phyloP scores from a whole-genome alignment of 1,284 basidiomycete species.

The Stygiomarasmius scandens region DNA sequence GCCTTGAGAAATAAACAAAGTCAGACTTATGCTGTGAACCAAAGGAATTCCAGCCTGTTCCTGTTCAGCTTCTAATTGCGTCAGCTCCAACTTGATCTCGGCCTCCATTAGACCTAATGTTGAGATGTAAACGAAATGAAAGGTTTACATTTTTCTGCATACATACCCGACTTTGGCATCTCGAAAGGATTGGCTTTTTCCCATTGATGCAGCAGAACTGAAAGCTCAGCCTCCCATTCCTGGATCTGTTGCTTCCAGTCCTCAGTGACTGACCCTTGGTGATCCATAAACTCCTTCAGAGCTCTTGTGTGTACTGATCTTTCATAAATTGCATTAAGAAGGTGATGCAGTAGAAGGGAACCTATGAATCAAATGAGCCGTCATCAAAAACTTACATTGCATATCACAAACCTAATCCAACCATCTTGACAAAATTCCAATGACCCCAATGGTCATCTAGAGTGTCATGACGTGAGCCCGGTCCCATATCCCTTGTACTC shows the following conservation, averaged over 20 bases:
- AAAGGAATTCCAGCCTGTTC: neutral
- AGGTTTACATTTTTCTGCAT: neutral
- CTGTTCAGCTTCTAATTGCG: constrained; percentile 14
- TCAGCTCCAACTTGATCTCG: too few relatives aligned
- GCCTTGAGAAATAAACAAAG: constrained; percentile 14
- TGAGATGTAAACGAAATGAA: neutral
- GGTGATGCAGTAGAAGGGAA: neutral
- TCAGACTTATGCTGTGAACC: constrained; percentile 12
- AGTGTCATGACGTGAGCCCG: too few relatives aligned
- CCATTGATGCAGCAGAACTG: neutral
- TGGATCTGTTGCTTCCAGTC: constrained; percentile 23
- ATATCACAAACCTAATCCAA: constrained; percentile 14
- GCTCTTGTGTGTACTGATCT: neutral
- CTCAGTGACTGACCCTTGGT: neutral
- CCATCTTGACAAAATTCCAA: constrained; percentile 29
- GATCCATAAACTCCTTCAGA: neutral
- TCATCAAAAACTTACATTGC: neutral
- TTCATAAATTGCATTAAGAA: neutral
- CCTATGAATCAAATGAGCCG: neutral
- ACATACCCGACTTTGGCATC: constrained; percentile 3
- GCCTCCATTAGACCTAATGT: constrained; percentile 11
- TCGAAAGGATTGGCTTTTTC: constrained; percentile 26
- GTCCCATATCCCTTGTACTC: too few relatives aligned
- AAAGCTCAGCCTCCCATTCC: constrained; percentile 26
- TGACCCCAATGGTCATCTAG: too few relatives aligned